Evolutionary conservation across 345 rosid species (phyloP), one percentile per base, ranked within the genome.

Genomic region (Eucalyptus polyanthemos): DNA sequence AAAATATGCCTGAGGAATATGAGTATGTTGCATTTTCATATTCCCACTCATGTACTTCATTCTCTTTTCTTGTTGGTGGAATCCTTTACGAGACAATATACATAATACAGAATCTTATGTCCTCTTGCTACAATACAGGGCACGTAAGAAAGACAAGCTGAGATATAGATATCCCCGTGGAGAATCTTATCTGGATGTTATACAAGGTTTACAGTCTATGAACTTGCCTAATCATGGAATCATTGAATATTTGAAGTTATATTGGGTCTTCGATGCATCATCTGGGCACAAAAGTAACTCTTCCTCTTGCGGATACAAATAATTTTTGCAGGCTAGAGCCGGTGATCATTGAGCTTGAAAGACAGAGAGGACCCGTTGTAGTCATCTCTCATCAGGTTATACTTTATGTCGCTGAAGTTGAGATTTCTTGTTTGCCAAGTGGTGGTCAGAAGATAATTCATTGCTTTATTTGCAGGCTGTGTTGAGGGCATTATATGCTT

Each of bases 111-210:
- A 31, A 45, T 50, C 81, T 76, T 76, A 25, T 88, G 54, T 80
- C 21, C 54, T 47, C 88, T 56, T 80, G 62, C 76, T 34, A 45
- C 83, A 44, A 87, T 89, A 53, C 90, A 98, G 99, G 91, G 91
- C 98, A 88, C 97, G 99, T 87, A 89, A 92, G 89, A 97, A 98
- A 92, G 99, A 98, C 93, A 98, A 98, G 90, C 93, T 98, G 88
- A 94, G 99, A 87, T 98, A 96, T 88, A 92, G 99, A 87, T 98
- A 96, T 93, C 99, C 99, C 91, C 99, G 99, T 42, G 99, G 99
- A 89, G 99, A 98, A 92, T 98, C 99, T 83, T 98, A 98, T 90
- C 96, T 98, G 37, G 99, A 98, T 95, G 99, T 98, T 89, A 98
- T 98, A 88, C 99, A 98, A 96, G 99, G 99, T 98, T 87, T 86